These are phyloP conservation scores for Tylopilus subfusipes DNA, from an alignment of 768 basidiomycete genomes.

Conservation along the genomic window DNA sequence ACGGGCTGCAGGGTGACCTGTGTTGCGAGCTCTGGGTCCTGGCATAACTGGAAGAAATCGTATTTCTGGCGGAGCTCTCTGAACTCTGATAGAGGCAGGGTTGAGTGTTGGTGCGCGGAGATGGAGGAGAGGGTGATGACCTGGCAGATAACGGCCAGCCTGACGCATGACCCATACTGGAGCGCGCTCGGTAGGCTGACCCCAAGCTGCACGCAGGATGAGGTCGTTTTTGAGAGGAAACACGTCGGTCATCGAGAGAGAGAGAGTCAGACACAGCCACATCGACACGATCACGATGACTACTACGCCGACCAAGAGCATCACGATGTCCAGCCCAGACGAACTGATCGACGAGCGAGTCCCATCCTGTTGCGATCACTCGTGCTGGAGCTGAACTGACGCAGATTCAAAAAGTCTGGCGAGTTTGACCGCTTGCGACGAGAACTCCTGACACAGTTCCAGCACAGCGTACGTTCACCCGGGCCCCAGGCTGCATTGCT, in stretches of 20 bases:
- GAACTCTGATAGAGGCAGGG: constrained; percentile 59
- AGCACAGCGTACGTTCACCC: constrained; percentile 44
- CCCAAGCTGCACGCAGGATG: constrained; percentile 81
- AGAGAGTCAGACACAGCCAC: constrained; percentile 15
- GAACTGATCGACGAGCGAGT: constrained; percentile 65
- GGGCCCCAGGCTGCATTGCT: neutral
- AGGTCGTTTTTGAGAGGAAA: constrained; percentile 89
- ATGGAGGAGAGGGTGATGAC: constrained; percentile 37
- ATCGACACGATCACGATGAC: constrained; percentile 29
- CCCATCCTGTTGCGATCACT: neutral
- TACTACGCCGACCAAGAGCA: too few species aligned
- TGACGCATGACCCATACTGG: constrained; percentile 99
- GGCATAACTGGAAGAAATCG: constrained; percentile 94
- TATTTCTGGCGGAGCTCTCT: constrained; percentile 79
- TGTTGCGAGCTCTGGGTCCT: constrained; percentile 83
- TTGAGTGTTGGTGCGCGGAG: neutral
- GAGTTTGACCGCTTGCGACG: constrained; percentile 72
- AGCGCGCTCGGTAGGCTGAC: constrained; percentile 85
- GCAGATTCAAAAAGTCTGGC: constrained; percentile 75
- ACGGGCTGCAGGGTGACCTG: constrained; percentile 94
- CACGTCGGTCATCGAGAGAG: constrained; percentile 35
- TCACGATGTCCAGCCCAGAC: constrained; percentile 54
- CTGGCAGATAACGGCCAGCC: constrained; percentile 93
- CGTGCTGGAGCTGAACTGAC: neutral
- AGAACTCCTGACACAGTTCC: constrained; percentile 60